phyloP scores from a whole-genome alignment of 2,329 filamentous ascomycete genomes.

The Venturiaceae sp. region DNA sequence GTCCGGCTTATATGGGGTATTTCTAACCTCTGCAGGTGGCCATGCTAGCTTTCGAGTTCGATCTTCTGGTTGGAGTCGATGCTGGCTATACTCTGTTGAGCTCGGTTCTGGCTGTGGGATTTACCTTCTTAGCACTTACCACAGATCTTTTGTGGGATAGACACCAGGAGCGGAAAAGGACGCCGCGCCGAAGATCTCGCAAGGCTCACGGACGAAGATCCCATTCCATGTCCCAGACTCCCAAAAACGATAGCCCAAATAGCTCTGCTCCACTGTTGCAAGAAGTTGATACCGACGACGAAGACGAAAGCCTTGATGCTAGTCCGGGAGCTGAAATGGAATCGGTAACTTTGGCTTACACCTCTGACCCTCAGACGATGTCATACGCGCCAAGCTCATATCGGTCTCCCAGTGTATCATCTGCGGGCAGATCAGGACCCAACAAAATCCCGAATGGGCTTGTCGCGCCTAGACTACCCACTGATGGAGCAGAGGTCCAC shows the following conservation, averaged over 20 bases:
- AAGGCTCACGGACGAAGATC: not conserved
- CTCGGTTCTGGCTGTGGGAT: constrained; percentile 11
- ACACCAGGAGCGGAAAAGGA: constrained; percentile 9
- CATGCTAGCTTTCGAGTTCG: constrained; percentile 22
- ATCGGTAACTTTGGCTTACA: not conserved
- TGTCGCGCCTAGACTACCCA: not conserved
- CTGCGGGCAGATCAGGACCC: not conserved
- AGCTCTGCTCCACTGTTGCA: not conserved
- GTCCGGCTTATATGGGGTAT: no score
- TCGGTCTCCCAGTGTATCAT: not conserved
- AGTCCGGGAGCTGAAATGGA: not conserved
- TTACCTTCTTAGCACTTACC: constrained; percentile 14
- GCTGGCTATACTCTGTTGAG: constrained; percentile 17
- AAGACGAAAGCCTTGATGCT: not conserved
- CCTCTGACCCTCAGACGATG: not conserved
- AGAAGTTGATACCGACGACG: not conserved
- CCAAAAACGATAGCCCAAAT: not conserved
- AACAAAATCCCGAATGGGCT: not conserved
- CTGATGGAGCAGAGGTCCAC: not conserved
- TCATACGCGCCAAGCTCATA: not conserved
- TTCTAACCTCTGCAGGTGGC: constrained; percentile 13
- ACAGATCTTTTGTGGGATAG: constrained; percentile 19
- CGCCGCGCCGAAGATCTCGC: not conserved
- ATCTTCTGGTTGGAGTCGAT: constrained; percentile 19
- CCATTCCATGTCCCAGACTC: not conserved